Conservation (phyloP, 106 monocot species). For the Acorus gramineus region DNA sequence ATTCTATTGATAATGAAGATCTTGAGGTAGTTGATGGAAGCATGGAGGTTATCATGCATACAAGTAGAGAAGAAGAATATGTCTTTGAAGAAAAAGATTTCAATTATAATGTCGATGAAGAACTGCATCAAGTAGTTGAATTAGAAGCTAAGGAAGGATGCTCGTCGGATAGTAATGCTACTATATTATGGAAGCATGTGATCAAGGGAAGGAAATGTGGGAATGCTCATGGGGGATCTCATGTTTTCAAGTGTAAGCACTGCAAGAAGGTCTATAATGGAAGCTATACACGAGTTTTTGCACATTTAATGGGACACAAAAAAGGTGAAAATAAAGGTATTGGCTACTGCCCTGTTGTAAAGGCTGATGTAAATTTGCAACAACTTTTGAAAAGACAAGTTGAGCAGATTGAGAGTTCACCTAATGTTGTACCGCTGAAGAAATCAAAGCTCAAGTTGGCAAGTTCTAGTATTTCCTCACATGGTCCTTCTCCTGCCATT, state of each 20-base stretch:
- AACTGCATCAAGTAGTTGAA: constrained; percentile 31
- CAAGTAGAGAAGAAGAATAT: constrained; percentile 33
- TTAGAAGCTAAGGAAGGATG: constrained; percentile 25
- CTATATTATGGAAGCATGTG: constrained; percentile 48
- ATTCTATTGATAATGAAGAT: constrained; percentile 28
- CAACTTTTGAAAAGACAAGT: constrained; percentile 42
- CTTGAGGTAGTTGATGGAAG: constrained; percentile 16
- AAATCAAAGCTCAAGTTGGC: constrained; percentile 31
- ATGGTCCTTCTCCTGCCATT: constrained; percentile 33
- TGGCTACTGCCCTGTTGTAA: constrained; percentile 43
- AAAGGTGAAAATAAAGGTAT: constrained; percentile 55
- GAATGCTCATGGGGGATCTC: constrained; percentile 54
- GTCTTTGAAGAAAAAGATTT: constrained; percentile 41
- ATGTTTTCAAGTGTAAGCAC: constrained; percentile 45
- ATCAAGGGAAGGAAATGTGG: constrained; percentile 47
- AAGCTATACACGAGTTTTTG: constrained; percentile 45
- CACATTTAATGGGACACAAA: constrained; percentile 52
- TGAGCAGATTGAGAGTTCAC: constrained; percentile 44
- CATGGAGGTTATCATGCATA: constrained; percentile 21
- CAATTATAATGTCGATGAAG: constrained; percentile 25
- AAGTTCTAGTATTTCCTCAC: constrained; percentile 12
- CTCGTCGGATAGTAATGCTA: constrained; percentile 30
- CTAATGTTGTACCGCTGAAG: constrained; percentile 37
- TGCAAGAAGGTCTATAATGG: constrained; percentile 48
- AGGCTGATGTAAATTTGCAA: constrained; percentile 35